A percentile compares a stretch with the other conserved stretches of the same genome.
Evolutionary conservation across 768 basidiomycete species (phyloP).

Genomic region (Lentinula raphanica): DNA sequence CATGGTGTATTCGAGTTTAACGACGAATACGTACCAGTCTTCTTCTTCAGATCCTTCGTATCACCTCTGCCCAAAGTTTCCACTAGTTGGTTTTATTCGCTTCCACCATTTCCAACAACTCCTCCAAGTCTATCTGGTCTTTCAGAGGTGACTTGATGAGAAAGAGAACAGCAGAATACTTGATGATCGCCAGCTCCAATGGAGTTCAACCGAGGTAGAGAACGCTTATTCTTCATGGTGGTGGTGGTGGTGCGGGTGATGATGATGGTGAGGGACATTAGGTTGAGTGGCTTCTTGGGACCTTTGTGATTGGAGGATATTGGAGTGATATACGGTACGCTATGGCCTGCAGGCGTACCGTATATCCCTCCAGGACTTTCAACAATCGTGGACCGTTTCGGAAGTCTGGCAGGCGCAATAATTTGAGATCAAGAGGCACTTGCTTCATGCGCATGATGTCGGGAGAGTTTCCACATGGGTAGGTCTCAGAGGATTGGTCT

Average conservation of each 20-base stretch:
- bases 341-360: too few relatives aligned
- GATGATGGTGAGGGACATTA: constrained; percentile 18
- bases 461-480: too few relatives aligned
- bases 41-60: constrained; percentile 88
- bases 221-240: constrained; percentile 41
- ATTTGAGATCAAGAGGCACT: too few relatives aligned
- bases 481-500: too few relatives aligned
- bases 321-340: constrained; percentile 76
- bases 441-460: too few relatives aligned
- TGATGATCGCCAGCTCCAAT: constrained; percentile 88
- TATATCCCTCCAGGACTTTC: too few relatives aligned
- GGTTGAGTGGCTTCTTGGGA: constrained; percentile 40
- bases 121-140: constrained; percentile 86
- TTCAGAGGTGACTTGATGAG: constrained; percentile 73
- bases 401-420: too few relatives aligned
- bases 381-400: too few relatives aligned
- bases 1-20: background rate
- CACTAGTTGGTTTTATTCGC: constrained; percentile 91
- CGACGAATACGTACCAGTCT: constrained; percentile 54
- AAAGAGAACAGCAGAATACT: constrained; percentile 82
- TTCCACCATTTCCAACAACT: constrained; percentile 89
- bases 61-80: constrained; percentile 85
- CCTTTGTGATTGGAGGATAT: constrained; percentile 45
- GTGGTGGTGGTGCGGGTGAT: constrained; percentile 8
- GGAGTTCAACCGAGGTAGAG: constrained; percentile 69